Evolutionary conservation across 345 rosid species (phyloP), one percentile per base, ranked within the genome.

Genomic region (Gossypium ekmanianum): DNA sequence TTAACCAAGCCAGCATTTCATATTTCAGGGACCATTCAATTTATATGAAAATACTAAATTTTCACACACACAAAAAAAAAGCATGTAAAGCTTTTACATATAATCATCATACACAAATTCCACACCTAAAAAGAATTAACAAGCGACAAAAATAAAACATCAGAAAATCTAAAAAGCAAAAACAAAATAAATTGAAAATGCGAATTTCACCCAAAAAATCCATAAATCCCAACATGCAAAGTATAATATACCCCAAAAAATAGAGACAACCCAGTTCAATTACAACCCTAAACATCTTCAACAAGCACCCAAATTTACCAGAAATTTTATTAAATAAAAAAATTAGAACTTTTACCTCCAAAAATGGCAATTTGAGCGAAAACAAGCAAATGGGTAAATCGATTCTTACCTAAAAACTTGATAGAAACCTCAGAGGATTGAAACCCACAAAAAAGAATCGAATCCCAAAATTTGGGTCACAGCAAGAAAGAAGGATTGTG

Each of bases 381-480:
- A 52, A 34, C 8, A 9, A 74, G 54, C 34, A 55, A 72, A 57
- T 69, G 74, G 75, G 54, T n/a, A 67, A 9, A 68, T 41, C 52
- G 61, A 84, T 68, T 78, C 78, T 81, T 79, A 70, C 81, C 89
- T 84, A 68, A 76, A 34, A 80, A 55, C 72, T 61, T 65, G 77
- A 75, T 75, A 59, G 75, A 74, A 74, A 79, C 58, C 79, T 41
- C 24, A 29, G 55, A 63, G 76, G 47, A 55, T 48, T 56, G 57
- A 58, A 58, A 24, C 51, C 52, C 24, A 43, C 62, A 18, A 29
- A 76, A 68, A 41, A 56, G 68, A 80, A 73, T 61, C 68, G 78
- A 76, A 79, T 71, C 56, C n/a, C 41, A 71, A 68, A 76, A 64
- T 41, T 64, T 43, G 26, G 50, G 48, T 39, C 48, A 57, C 24